Conservation (phyloP, 2,329 filamentous ascomycete genomes). For the Pyrenophora tritici-repentis region DNA sequence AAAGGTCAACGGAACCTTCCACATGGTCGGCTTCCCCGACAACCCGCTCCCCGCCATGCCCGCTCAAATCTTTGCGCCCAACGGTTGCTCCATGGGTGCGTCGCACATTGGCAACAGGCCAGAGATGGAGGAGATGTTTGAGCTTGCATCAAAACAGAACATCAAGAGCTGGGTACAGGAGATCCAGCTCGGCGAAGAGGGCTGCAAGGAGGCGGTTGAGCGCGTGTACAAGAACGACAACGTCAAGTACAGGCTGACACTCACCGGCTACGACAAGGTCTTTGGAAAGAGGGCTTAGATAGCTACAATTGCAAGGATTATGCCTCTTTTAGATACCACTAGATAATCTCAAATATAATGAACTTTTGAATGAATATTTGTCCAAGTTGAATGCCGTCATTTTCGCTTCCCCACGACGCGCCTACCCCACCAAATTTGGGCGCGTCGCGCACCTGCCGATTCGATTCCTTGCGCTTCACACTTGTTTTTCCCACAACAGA, state of each 20-base stretch:
- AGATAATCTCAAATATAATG: constrained; percentile 1
- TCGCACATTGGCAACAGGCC: constrained; percentile 57
- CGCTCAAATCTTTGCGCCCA: constrained; percentile 74
- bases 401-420: background rate
- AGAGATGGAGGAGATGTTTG: constrained; percentile 58
- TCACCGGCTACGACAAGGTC: constrained; percentile 69
- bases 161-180: constrained; percentile 64
- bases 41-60: constrained; percentile 72
- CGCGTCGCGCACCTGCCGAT: constrained; percentile 14
- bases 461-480: background rate
- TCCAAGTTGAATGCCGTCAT: background rate
- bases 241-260: constrained; percentile 72
- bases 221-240: constrained; percentile 70
- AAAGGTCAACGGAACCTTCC: constrained; percentile 80
- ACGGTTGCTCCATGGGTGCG: constrained; percentile 64
- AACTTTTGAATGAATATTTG: background rate
- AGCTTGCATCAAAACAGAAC: constrained; percentile 56
- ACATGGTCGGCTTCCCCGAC: constrained; percentile 79
- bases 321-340: background rate
- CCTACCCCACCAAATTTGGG: constrained; percentile 16
- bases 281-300: constrained; percentile 59
- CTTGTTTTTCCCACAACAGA: background rate
- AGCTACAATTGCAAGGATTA: background rate
- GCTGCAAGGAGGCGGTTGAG: constrained; percentile 71
- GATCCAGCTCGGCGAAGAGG: constrained; percentile 72